Evolutionary conservation across 1,284 basidiomycete genomes (phyloP), one percentile per base, ranked within the genome.

Genomic region (Wolfiporia cocos): DNA sequence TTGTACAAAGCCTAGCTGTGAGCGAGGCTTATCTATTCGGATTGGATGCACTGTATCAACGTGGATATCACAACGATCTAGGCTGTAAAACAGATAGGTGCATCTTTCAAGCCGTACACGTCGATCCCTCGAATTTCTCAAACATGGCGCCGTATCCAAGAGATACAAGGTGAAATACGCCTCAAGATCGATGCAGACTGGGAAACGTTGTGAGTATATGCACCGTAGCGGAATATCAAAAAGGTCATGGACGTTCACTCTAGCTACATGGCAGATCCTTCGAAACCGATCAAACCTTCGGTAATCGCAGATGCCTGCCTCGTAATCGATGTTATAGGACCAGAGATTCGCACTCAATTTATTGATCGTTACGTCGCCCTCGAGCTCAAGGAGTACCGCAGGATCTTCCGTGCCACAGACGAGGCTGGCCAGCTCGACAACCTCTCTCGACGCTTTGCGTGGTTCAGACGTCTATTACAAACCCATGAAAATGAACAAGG

Each of bases 381-480:
- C 9, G 91, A 97, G 59, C 74, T 99, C 23, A 90, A 92, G 57
- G 96, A 99, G 62, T 99, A 99, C 59, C 83, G 94, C 10, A 84
- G 94, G 14, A 95, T 99, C 58, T 99, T 99, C 67, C 81, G 89
- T 47, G 76, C 85, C 3, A 83, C 82, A 1, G 92, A 95, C 54
- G 93, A 97, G 65, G 87, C 96, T 0, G 96, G 95, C 1, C 92
- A 97, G 60, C 73, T 99, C 34, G 96, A 99, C 65, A 99, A 99
- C 51, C 77, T 98, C 4, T 81, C 90, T 0, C 74, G 95, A 14
- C 78, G 96, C 29, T 99, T 93, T 53, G 91, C 94, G 2, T 99
- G 94, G 92, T 98, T 98, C 66, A 73, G 88, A 18, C 76, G 94
- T n/a, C 65, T 95, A n/a, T 67, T 99, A 26, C 81, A 87, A 50